These are phyloP conservation scores for Epichloe baconii DNA, from an alignment of 2,329 filamentous ascomycete genomes.

Conservation along the genomic window DNA sequence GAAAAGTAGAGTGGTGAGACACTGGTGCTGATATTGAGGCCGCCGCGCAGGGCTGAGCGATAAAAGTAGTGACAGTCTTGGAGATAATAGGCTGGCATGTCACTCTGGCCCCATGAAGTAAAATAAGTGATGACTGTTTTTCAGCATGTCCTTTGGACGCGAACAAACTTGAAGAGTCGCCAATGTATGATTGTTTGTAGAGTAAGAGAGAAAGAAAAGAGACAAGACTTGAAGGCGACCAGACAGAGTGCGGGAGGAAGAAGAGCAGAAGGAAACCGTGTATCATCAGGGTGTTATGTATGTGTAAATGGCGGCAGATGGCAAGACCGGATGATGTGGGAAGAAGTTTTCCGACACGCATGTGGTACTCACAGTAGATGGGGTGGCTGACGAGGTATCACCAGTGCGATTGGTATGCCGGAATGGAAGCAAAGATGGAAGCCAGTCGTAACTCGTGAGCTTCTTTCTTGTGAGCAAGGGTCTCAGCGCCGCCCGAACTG, in stretches of 20 bases:
- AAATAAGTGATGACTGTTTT: too few species aligned
- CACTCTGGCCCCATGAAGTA: constrained; percentile 13
- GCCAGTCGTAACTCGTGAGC: too few species aligned
- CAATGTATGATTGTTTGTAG: background rate
- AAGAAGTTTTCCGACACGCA: too few species aligned
- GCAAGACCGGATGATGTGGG: background rate
- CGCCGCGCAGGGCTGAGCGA: constrained; percentile 67
- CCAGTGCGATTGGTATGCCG: too few species aligned
- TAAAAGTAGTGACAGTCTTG: constrained; percentile 92
- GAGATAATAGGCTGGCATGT: constrained; percentile 70
- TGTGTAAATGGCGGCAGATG: background rate
- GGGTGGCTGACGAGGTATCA: too few species aligned
- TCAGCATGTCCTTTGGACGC: too few species aligned
- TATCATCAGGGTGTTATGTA: background rate
- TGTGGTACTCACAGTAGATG: too few species aligned
- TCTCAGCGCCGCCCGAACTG: too few species aligned
- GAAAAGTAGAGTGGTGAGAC: constrained; percentile 69
- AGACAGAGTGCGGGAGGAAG: background rate
- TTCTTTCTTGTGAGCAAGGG: too few species aligned
- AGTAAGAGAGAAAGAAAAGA: background rate
- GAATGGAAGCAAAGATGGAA: too few species aligned
- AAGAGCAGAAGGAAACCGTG: background rate
- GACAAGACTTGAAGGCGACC: background rate
- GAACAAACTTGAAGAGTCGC: too few species aligned
- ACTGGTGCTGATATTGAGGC: constrained; percentile 67